phyloP scores from a whole-genome alignment of 1,139 yeast genomes.

The Pichia sp. region DNA sequence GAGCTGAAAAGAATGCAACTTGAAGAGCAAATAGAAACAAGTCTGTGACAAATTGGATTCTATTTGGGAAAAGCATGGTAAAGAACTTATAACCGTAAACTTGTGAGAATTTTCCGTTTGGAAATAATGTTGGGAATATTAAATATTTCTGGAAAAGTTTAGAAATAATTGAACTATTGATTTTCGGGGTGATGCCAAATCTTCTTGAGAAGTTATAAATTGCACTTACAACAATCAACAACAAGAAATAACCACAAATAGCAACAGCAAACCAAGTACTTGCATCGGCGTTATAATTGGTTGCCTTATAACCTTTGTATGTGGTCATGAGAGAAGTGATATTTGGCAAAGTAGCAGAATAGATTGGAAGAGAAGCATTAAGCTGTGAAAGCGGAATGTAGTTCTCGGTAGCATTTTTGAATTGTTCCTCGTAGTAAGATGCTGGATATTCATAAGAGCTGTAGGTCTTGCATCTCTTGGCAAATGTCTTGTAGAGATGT shows the following conservation, averaged over 20 bases:
- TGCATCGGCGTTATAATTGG: slow-evolving; percentile 12
- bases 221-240: slow-evolving; percentile 14
- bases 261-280: slow-evolving; percentile 20
- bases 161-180: slow-evolving; percentile 16
- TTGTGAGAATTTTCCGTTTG: slow-evolving; percentile 23
- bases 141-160: slow-evolving; percentile 23
- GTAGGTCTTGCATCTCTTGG: not conserved
- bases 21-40: slow-evolving; percentile 21
- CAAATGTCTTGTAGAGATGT: slow-evolving; percentile 17
- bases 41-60: slow-evolving; percentile 45
- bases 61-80: slow-evolving; percentile 44
- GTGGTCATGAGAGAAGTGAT: not conserved
- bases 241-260: slow-evolving; percentile 14
- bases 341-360: slow-evolving; percentile 17
- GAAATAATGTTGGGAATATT: slow-evolving; percentile 24
- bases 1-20: slow-evolving; percentile 22
- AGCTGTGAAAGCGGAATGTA: slow-evolving; percentile 1
- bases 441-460: slow-evolving; percentile 5
- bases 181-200: slow-evolving; percentile 13
- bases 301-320: slow-evolving; percentile 1
- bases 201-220: slow-evolving; percentile 14
- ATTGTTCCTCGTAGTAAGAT: slow-evolving; percentile 8
- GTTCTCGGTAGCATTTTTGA: slow-evolving; percentile 15
- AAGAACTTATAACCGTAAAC: slow-evolving; percentile 17
- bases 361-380: not conserved